Conservation (phyloP, 2,329 filamentous ascomycete genomes). For the Pyrenophora tritici-repentis region DNA sequence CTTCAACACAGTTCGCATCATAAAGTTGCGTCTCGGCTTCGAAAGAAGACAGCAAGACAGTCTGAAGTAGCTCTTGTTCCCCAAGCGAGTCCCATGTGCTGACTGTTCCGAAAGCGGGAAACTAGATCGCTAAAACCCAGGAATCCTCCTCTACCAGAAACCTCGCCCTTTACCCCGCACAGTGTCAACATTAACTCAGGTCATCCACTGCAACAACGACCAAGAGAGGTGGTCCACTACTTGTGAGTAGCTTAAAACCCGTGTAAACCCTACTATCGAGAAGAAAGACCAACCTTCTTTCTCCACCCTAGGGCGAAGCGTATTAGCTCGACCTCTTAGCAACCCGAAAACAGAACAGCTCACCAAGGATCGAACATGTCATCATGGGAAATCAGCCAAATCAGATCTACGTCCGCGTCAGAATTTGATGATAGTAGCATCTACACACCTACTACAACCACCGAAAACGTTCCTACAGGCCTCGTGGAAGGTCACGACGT, state of each 20-base stretch:
- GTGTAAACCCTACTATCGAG: not conserved
- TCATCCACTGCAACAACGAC: not conserved
- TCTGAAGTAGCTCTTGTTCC: too few relatives aligned
- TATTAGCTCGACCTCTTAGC: not conserved
- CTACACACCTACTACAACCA: constrained; percentile 1
- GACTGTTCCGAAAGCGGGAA: too few relatives aligned
- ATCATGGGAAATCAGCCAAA: not conserved
- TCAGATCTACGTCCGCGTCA: constrained; percentile 1
- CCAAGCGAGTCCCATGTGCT: too few relatives aligned
- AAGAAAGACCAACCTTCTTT: not conserved
- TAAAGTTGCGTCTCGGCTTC: constrained; percentile 30
- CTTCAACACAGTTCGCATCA: constrained; percentile 57
- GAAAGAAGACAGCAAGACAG: not conserved
- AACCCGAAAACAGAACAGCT: not conserved
- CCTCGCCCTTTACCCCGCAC: not conserved
- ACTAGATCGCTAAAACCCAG: too few relatives aligned
- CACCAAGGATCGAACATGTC: not conserved
- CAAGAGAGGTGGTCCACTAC: not conserved
- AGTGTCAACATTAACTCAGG: not conserved
- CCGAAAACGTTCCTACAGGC: not conserved
- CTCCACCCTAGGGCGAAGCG: not conserved
- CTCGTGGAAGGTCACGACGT: not conserved
- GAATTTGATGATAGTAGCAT: constrained; percentile 5
- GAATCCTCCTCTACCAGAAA: not conserved
- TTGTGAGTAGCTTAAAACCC: not conserved